Evolutionary conservation across 306 rosid species (phyloP).

Genomic region (Pachyrhizus erosus): DNA sequence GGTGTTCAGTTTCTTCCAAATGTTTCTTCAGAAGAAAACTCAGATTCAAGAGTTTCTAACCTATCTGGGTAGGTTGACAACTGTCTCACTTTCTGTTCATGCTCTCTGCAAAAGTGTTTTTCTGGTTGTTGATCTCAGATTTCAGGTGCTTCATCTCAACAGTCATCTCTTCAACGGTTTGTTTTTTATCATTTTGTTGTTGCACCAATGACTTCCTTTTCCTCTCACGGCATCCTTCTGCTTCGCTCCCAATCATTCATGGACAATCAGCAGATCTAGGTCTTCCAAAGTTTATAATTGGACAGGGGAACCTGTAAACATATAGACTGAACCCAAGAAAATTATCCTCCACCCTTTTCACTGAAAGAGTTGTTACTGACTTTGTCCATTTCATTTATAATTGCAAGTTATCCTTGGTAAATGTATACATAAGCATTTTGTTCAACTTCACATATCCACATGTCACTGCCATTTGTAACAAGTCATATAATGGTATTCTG

Average conservation of each 20-base stretch:
- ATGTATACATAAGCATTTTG: background rate
- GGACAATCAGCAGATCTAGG: slow-evolving; percentile 65
- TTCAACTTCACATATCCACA: background rate
- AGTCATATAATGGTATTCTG: background rate
- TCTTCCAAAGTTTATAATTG: slow-evolving; percentile 57
- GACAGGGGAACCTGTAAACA: background rate
- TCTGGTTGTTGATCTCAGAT: slow-evolving; percentile 61
- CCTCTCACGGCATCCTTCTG: slow-evolving; percentile 71
- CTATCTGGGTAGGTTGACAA: slow-evolving; percentile 63
- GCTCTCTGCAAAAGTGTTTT: slow-evolving; percentile 59
- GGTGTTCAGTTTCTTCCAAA: slow-evolving; percentile 64
- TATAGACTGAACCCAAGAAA: background rate
- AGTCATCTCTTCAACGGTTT: slow-evolving; percentile 64
- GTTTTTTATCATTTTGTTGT: too few relatives aligned
- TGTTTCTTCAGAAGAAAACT: slow-evolving; percentile 60
- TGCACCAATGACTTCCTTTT: too few relatives aligned
- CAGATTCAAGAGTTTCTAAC: slow-evolving; percentile 72
- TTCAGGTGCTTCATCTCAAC: slow-evolving; percentile 62
- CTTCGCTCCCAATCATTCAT: slow-evolving; percentile 78
- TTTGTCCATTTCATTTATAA: slow-evolving; percentile 1
- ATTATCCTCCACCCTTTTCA: background rate
- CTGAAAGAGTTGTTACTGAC: background rate
- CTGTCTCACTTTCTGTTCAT: slow-evolving; percentile 65
- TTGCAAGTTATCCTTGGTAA: background rate
- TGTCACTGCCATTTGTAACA: background rate